Percentiles rank a stretch among this genome's conserved stretches.
Conservation (phyloP, 2,329 filamentous ascomycete genomes). For the Botrytis hyacinthi region DNA sequence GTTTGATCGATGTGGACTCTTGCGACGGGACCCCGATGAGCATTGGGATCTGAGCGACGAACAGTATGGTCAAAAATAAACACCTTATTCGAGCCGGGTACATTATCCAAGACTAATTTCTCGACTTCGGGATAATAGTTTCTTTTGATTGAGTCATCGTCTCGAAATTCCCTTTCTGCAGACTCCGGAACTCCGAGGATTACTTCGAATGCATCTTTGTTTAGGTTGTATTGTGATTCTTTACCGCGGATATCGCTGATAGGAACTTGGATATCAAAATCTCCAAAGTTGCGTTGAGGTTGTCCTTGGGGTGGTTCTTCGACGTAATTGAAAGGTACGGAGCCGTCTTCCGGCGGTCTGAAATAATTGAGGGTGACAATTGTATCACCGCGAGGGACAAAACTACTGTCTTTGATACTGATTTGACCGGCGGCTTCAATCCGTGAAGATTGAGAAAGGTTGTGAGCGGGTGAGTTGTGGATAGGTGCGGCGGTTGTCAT, state of each 20-base stretch:
- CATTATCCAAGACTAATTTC: slow-evolving; percentile 61
- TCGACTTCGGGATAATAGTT: slow-evolving; percentile 87
- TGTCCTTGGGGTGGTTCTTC: slow-evolving; percentile 38
- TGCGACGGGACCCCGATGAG: slow-evolving; percentile 66
- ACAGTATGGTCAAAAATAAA: slow-evolving; percentile 88
- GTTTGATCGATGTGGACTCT: slow-evolving; percentile 85
- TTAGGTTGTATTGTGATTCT: slow-evolving; percentile 64
- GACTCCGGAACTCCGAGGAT: slow-evolving; percentile 57
- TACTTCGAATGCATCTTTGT: slow-evolving; percentile 72
- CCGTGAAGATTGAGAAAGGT: slow-evolving; percentile 37
- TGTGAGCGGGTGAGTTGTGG: slow-evolving; percentile 44
- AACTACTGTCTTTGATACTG: slow-evolving; percentile 23
- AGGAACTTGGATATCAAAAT: slow-evolving; percentile 34
- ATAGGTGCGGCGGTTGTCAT: slow-evolving; percentile 43
- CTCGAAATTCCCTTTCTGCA: slow-evolving; percentile 58
- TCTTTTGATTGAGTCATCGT: slow-evolving; percentile 65
- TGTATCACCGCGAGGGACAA: slow-evolving; percentile 51
- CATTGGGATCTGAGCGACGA: slow-evolving; percentile 59
- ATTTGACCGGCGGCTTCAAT: slow-evolving; percentile 29
- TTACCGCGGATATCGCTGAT: slow-evolving; percentile 73
- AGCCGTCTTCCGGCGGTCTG: slow-evolving; percentile 51
- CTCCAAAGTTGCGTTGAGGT: slow-evolving; percentile 36
- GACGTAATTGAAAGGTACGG: slow-evolving; percentile 56
- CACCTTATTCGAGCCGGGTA: slow-evolving; percentile 65
- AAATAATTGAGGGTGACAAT: slow-evolving; percentile 54